Evolutionary conservation across 805 yeast genomes (phyloP), one percentile per base, ranked within the genome.

Genomic region (Torulaspora franciscae): DNA sequence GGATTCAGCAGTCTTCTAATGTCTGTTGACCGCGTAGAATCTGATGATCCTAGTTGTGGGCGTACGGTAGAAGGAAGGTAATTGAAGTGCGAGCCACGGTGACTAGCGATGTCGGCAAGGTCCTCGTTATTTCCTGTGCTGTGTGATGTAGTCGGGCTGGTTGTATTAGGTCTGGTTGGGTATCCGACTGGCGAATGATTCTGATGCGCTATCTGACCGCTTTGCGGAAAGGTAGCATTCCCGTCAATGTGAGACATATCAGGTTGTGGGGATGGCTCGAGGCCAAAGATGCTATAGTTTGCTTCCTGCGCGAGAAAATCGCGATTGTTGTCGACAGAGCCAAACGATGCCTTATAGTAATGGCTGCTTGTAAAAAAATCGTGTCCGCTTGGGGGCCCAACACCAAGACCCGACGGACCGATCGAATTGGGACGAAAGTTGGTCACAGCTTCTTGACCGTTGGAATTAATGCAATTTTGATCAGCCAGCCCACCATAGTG

Each of bases 31-130:
- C 64, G 67, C 19, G 73, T 68, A n/a, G 76, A 62, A 22, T 67
- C 70, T 0, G 85, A 79, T 1, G 86, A 80, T 17, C 72, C 81
- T 35, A 84, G 64, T 53, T 79, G 82, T 0, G 91, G 93, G 39
- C 79, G 83, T 48, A 80, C 83, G 5, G 84, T 78, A 1, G 89
- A 83, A 10, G 90, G 87, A 22, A 84, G 65, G 55, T 81, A 83
- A 60, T 83, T 83, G 69, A 84, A 84, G 67, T 84, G 93, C 39
- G 81, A 81, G 47, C 70, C 76, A 58, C 90, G 66, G 36, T 76
- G 72, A 2, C 80, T 66, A 28, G 75, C 77, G 3, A 79, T 65
- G 43, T 79, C 83, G n/a, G 57, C 57, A 11, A 58, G 10, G 10
- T 60, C 67, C 32, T 53, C 54, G 17, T 55, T 42, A 19, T 38